A percentile compares a stretch with the other conserved stretches of the same genome.
phyloP scores from a whole-genome alignment of 257 asterid genomes.

The Capsicum chinense region DNA sequence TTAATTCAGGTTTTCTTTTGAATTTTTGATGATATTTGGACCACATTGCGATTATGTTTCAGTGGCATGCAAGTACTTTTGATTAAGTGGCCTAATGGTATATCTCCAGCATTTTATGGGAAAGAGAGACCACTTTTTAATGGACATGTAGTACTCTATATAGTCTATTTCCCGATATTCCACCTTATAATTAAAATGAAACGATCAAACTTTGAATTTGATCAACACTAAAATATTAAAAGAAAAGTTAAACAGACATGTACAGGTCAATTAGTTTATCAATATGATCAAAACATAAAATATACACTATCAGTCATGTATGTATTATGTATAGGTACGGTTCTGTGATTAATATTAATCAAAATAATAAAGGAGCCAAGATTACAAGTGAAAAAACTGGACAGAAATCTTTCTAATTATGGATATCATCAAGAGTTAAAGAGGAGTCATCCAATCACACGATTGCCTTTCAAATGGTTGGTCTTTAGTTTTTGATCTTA shows the following conservation, averaged over 20 bases:
- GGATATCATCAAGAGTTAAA: background rate
- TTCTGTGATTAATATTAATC: too few species aligned
- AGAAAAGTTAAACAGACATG: background rate
- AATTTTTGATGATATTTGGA: constrained; percentile 35
- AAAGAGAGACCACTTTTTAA: constrained; percentile 42
- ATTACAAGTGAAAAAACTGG: background rate
- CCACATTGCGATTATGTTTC: constrained; percentile 45
- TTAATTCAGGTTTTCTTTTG: background rate
- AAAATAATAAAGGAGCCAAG: background rate
- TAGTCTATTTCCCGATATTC: too few species aligned
- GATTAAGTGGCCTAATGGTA: constrained; percentile 28
- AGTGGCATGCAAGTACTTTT: constrained; percentile 52
- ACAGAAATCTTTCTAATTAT: background rate
- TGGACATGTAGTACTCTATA: constrained; percentile 29
- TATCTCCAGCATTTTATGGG: constrained; percentile 31
- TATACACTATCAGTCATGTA: too few species aligned
- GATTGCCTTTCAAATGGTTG: too few species aligned
- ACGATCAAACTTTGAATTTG: background rate
- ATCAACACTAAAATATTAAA: background rate
- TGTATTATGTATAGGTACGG: too few species aligned
- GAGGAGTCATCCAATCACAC: too few species aligned
- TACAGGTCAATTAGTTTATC: too few species aligned
- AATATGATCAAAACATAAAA: too few species aligned
- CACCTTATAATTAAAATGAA: too few species aligned
- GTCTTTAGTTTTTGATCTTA: too few species aligned